These are phyloP conservation scores for Calonectria honghensis DNA, from an alignment of 2,329 filamentous ascomycete species.

Conservation along the genomic window DNA sequence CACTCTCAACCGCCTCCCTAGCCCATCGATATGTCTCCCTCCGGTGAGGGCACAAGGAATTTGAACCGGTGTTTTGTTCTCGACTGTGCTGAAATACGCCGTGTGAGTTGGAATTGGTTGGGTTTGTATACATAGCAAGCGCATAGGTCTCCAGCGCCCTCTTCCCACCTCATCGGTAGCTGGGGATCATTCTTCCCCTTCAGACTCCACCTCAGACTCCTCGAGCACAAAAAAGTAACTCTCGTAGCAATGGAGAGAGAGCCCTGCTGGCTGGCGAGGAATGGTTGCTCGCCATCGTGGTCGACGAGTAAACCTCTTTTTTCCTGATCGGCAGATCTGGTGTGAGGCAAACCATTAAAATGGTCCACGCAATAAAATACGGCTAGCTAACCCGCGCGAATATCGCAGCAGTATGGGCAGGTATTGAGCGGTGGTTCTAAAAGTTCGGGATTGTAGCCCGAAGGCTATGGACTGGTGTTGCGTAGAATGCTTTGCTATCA, in stretches of 20 bases:
- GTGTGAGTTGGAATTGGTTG: neutral
- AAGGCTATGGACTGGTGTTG: neutral
- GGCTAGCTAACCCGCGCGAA: neutral
- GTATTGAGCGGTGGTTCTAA: neutral
- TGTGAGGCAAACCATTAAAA: neutral
- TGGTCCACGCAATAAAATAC: neutral
- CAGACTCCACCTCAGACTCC: neutral
- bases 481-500: neutral
- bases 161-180: neutral
- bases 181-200: neutral
- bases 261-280: neutral
- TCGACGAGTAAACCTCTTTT: neutral
- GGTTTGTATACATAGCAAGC: neutral
- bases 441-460: neutral
- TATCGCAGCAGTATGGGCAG: neutral
- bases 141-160: neutral
- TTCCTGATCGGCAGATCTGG: neutral
- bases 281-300: neutral
- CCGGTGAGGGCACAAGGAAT: neutral
- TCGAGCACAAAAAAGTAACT: constrained; percentile 7
- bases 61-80: neutral
- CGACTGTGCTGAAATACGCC: too few relatives aligned
- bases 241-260: neutral
- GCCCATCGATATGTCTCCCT: too few relatives aligned
- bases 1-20: too few relatives aligned